phyloP scores from a whole-genome alignment of 2,329 filamentous ascomycete genomes.

The Conoideocrella luteorostrata region DNA sequence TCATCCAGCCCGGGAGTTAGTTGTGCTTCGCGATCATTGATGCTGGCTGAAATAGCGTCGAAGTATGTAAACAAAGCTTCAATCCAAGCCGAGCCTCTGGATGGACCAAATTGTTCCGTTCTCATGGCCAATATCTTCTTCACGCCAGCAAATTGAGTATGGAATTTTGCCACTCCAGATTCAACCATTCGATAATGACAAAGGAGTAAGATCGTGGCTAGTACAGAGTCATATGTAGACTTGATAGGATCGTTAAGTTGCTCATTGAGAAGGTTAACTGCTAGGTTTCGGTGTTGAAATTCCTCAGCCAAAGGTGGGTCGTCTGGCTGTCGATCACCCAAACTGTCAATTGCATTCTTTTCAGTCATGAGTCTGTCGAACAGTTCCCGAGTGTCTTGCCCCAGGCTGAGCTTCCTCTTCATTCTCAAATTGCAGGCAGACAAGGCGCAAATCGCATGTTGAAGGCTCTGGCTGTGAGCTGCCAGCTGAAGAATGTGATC shows the following conservation, averaged over 20 bases:
- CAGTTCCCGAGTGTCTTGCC: conserved; percentile 48
- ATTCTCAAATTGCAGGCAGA: conserved; percentile 87
- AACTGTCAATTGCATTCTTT: conserved; percentile 37
- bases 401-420: conserved; percentile 61
- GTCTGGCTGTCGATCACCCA: conserved; percentile 42
- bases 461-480: conserved; percentile 71
- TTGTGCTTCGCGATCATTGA: conserved; percentile 86
- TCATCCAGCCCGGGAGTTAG: conserved; percentile 63
- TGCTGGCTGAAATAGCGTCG: conserved; percentile 84
- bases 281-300: conserved; percentile 72
- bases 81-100: conserved; percentile 77
- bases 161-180: conserved; percentile 86
- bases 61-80: conserved; percentile 91
- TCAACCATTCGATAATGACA: conserved; percentile 93
- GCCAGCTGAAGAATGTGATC: conserved; percentile 76
- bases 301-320: conserved; percentile 70
- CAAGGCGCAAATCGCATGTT: conserved; percentile 85
- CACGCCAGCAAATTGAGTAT: conserved; percentile 87
- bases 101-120: conserved; percentile 39
- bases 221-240: conserved; percentile 76
- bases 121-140: conserved; percentile 82
- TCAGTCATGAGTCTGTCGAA: conserved; percentile 41
- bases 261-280: conserved; percentile 75
- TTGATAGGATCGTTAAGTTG: conserved; percentile 71
- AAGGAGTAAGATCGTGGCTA: conserved; percentile 80